Conservation (phyloP, 2,329 filamentous ascomycete species). For the Botryotinia convoluta region DNA sequence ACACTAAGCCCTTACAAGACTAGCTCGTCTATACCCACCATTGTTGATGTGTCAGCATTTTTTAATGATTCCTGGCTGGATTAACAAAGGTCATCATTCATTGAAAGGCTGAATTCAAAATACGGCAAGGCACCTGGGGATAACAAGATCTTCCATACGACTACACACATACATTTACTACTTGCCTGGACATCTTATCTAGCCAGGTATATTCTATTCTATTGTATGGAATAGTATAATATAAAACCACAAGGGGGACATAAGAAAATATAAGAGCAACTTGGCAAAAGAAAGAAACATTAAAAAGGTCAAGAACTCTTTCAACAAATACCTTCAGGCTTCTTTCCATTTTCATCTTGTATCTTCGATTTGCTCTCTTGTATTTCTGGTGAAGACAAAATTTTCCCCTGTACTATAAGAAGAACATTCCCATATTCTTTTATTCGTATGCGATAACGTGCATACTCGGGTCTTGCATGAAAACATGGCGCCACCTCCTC, state of each 20-base stretch:
- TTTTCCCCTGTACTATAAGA: not conserved
- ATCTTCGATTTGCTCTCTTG: not conserved
- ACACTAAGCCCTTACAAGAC: not conserved
- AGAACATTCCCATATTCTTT: not conserved
- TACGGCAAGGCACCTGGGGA: not conserved
- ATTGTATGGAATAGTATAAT: not conserved
- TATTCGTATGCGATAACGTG: constrained; percentile 3
- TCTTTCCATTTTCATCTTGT: constrained; percentile 4
- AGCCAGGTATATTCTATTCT: not conserved
- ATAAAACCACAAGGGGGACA: not conserved
- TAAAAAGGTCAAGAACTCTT: not conserved
- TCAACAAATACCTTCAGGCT: not conserved
- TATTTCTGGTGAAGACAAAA: not conserved
- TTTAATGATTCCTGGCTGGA: not conserved
- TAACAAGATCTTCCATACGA: not conserved
- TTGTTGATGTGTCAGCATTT: constrained; percentile 17
- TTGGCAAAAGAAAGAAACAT: not conserved
- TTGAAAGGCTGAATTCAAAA: not conserved
- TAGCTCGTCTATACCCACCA: fast-evolving
- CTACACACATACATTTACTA: not conserved
- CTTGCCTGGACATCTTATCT: not conserved
- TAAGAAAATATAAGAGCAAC: not conserved
- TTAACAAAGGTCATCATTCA: constrained; percentile 1
- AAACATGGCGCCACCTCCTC: constrained; percentile 26
- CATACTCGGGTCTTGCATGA: constrained; percentile 10